Percentiles rank a stretch among this genome's conserved stretches.
phyloP scores from a whole-genome alignment of 352 stramenopile genomes.

The Phytophthora sp. region DNA sequence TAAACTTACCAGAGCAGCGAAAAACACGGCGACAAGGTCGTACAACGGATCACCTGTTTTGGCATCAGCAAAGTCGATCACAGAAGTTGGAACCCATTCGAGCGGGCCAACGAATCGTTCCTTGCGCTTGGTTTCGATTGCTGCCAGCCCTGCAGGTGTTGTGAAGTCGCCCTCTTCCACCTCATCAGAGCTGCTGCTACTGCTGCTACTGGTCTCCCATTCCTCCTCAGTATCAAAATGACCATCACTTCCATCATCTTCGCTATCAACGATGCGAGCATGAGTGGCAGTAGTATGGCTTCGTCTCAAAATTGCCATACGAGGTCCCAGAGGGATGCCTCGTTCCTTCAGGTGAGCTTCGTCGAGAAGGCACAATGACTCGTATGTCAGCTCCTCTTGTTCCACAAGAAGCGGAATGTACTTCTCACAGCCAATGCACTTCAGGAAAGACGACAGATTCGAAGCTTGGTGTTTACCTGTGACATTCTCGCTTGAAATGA shows the following conservation, averaged over 20 bases:
- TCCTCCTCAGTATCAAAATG: constrained; percentile 42
- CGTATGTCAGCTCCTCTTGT: constrained; percentile 64
- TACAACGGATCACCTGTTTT: constrained; percentile 89
- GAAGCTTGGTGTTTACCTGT: constrained; percentile 2
- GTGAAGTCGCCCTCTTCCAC: constrained; percentile 46
- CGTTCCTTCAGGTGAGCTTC: constrained; percentile 65
- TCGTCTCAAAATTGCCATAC: constrained; percentile 58
- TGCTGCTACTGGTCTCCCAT: constrained; percentile 63
- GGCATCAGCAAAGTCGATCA: constrained; percentile 90
- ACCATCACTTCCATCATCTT: constrained; percentile 29
- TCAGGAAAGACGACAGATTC: constrained; percentile 45
- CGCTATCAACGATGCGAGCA: constrained; percentile 34
- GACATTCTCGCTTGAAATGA: constrained; percentile 14
- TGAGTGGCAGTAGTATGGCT: constrained; percentile 10
- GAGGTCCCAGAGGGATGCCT: constrained; percentile 64
- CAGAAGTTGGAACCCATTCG: constrained; percentile 64
- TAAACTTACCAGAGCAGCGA: constrained; percentile 70
- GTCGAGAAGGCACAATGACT: constrained; percentile 48
- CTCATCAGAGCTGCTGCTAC: constrained; percentile 56
- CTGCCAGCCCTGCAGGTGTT: constrained; percentile 24
- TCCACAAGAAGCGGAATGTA: constrained; percentile 58
- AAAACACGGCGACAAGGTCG: constrained; percentile 85
- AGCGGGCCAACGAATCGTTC: constrained; percentile 52
- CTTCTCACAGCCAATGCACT: constrained; percentile 56
- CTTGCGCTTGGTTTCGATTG: constrained; percentile 49